Conservation (phyloP, 2,329 filamentous ascomycete genomes). For the Thermoascus crustaceus region DNA sequence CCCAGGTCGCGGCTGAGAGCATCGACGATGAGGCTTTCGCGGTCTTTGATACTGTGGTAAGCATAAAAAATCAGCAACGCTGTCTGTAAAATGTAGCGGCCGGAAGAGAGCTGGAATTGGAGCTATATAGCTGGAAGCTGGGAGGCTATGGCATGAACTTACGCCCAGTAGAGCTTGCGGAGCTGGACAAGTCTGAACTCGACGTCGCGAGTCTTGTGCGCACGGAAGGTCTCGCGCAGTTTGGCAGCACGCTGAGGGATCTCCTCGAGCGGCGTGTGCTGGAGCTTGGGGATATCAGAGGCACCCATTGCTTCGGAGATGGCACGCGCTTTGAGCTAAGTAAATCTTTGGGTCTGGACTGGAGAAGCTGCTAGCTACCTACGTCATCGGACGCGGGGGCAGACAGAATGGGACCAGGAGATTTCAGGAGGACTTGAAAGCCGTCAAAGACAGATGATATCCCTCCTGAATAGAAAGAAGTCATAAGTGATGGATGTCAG, state of each 20-base stretch:
- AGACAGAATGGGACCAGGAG: too few species aligned
- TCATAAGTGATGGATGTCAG: too few species aligned
- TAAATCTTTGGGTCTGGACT: too few species aligned
- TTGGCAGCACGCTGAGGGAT: slow-evolving; percentile 56
- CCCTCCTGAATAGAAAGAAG: too few species aligned
- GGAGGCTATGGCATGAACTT: slow-evolving; percentile 22
- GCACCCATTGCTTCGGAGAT: slow-evolving; percentile 25
- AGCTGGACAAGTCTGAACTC: slow-evolving; percentile 79
- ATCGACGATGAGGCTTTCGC: slow-evolving; percentile 61
- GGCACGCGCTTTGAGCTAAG: not conserved
- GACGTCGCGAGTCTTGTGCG: slow-evolving; percentile 73
- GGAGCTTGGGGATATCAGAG: slow-evolving; percentile 38
- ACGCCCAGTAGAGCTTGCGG: slow-evolving; percentile 89
- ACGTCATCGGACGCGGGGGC: too few species aligned
- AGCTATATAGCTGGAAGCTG: not conserved
- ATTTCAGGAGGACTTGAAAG: too few species aligned
- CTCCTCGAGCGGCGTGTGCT: slow-evolving; percentile 56
- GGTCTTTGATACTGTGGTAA: slow-evolving; percentile 57
- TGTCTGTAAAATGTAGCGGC: slow-evolving; percentile 1
- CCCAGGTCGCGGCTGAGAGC: slow-evolving; percentile 70
- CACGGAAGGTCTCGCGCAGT: slow-evolving; percentile 61
- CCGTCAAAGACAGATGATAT: too few species aligned
- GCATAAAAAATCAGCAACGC: slow-evolving; percentile 7
- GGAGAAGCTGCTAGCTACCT: too few species aligned
- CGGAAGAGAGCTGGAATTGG: slow-evolving; percentile 1